Base-by-base conservation (phyloP, 768 basidiomycete genomes). In the Calvatia gigantea region DNA sequence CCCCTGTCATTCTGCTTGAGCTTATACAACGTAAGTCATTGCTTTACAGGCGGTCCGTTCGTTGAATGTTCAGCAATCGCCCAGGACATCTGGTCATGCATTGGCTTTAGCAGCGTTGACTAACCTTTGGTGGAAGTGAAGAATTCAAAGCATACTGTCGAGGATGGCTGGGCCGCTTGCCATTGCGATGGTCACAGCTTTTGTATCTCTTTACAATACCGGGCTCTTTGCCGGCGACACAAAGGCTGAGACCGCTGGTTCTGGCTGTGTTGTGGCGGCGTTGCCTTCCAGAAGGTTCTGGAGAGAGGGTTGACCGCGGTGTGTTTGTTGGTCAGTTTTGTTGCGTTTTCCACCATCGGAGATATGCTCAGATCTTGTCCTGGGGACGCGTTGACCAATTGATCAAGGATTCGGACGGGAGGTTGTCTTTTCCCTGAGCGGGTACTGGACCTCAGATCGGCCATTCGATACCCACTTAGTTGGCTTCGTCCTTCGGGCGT, bases 191-290 rank as follows among this genome's bases (percentile, higher is more conserved):
- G 80, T 85, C 17, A 73, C 84, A 0, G 63, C n/a, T 79, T 0
- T 69, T 83, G 4, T 89, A 89, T 62, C 27, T 88, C 28, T 71
- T 80, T 7, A 79, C 47, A 87, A 88, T 60, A 63, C 87, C 19
- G 83, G 84, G 0, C 89, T 87, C 64, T 83, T 86, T 51, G 82
- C 81, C 1, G 86, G 77, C 15, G 83, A 85, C 6, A 78, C 81
- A 6, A 86, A 83, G 59, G 71, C 76, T 15, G 84, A 87, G 49
- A 89, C 89, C 53, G 68, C 78, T 0, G 68, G 69, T 12, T 80
- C 80, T 1, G 82, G 83, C 3, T 73, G 78, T 6, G 77, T 85
- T 15, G 79, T 85, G 2, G 86, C 85, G 1, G 83, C 85, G 0
- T 62, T 87, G 27, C 79, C 86, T 60, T 89, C 89, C 66, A 73